Conservation (phyloP, 805 yeast species). For the Monosporozyma servazzii region DNA sequence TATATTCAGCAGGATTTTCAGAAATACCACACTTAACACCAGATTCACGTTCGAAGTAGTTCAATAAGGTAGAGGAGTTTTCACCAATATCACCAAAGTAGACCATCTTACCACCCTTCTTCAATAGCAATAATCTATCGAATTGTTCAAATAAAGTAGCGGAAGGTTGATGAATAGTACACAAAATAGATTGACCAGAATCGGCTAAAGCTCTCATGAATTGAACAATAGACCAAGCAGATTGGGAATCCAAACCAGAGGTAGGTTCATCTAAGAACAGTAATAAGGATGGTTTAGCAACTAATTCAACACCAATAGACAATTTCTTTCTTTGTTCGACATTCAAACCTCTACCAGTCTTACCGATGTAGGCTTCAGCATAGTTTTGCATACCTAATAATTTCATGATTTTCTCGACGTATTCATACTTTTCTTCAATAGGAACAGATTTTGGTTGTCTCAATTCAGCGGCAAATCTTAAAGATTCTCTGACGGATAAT, state of each 20-base stretch:
- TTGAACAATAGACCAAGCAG: conserved; percentile 61
- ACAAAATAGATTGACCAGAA: conserved; percentile 66
- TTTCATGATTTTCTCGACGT: conserved; percentile 60
- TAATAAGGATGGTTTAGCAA: conserved; percentile 56
- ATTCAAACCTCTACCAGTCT: conserved; percentile 61
- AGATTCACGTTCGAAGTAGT: conserved; percentile 64
- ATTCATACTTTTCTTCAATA: conserved; percentile 48
- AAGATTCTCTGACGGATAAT: conserved; percentile 66
- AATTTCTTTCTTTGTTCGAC: conserved; percentile 61
- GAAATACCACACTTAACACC: conserved; percentile 52
- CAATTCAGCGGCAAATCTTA: conserved; percentile 59
- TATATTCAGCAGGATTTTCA: conserved; percentile 73
- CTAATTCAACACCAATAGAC: conserved; percentile 65
- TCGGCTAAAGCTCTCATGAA: conserved; percentile 58
- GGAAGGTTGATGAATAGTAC: conserved; percentile 74
- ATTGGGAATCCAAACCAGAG: conserved; percentile 60
- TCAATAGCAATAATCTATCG: conserved; percentile 56
- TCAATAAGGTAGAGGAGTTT: conserved; percentile 46
- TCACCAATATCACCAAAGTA: conserved; percentile 76
- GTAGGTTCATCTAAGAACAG: conserved; percentile 66
- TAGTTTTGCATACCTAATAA: conserved; percentile 60
- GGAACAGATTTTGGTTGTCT: conserved; percentile 59
- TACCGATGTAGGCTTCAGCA: conserved; percentile 75
- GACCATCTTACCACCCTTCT: conserved; percentile 71
- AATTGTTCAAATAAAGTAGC: conserved; percentile 60